phyloP scores from a whole-genome alignment of 202 grass and related monocot species.

The Miscanthus sacchariflorus region DNA sequence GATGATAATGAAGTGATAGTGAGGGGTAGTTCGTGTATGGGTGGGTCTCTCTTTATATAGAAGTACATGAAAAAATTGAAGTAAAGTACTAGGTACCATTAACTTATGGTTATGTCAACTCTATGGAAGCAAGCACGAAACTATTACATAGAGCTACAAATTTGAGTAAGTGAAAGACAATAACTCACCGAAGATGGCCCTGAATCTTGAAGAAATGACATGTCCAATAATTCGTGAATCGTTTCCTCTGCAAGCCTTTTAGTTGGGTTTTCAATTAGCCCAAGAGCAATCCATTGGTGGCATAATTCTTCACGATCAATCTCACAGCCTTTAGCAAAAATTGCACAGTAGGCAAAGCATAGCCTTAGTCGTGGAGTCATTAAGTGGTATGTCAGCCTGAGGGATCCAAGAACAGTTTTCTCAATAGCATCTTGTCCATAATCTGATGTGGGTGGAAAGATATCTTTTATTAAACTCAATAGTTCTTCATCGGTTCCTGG shows the following conservation, averaged over 20 bases:
- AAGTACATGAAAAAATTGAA: not conserved
- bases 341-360: conserved; percentile 30
- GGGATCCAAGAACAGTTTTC: conserved; percentile 1
- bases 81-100: not conserved
- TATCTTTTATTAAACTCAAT: not conserved
- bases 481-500: not conserved
- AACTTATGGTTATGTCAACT: not conserved
- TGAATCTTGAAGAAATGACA: conserved; percentile 29
- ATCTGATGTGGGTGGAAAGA: not conserved
- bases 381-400: conserved; percentile 9
- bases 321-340: conserved; percentile 6
- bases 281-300: conserved; percentile 29
- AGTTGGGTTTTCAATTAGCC: not conserved
- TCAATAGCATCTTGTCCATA: not conserved
- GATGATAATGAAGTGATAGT: not conserved
- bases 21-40: not conserved
- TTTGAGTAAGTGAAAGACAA: not conserved
- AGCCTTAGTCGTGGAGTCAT: not conserved
- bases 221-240: not conserved
- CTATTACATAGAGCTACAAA: not conserved
- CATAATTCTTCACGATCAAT: conserved; percentile 15
- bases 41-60: not conserved
- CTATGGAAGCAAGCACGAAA: not conserved
- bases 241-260: not conserved
- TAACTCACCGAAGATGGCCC: conserved; percentile 10